Evolutionary conservation across 192 early-diverging fungal genomes (phyloP).

Genomic region (Dissophora ornata): DNA sequence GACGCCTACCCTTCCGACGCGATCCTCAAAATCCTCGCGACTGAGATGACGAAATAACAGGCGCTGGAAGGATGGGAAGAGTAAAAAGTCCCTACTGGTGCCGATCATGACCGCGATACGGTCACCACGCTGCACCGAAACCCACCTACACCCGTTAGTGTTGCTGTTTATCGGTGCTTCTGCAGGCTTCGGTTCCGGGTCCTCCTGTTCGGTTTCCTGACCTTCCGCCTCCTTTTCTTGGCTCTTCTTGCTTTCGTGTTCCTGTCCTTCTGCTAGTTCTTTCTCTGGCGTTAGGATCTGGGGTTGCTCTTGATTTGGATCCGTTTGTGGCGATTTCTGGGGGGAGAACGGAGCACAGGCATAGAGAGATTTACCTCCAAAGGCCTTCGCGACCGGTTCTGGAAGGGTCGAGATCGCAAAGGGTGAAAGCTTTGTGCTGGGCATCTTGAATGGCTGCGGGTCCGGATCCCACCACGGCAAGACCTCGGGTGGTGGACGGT

Average conservation of each 20-base stretch:
- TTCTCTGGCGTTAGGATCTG: not conserved
- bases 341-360: not conserved
- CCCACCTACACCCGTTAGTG: constrained; percentile 40
- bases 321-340: not conserved
- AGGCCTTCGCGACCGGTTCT: constrained; percentile 19
- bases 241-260: not conserved
- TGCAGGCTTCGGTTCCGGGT: not conserved
- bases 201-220: not conserved
- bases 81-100: constrained; percentile 39
- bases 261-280: not conserved
- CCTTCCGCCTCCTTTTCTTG: not conserved
- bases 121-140: constrained; percentile 23
- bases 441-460: constrained; percentile 41
- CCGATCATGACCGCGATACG: constrained; percentile 52
- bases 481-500: not conserved
- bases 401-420: constrained; percentile 47
- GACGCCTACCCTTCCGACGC: constrained; percentile 10
- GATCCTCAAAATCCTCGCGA: constrained; percentile 48
- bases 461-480: constrained; percentile 51
- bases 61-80: constrained; percentile 49
- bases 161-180: not conserved
- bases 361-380: constrained; percentile 38
- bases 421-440: constrained; percentile 34
- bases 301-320: too few relatives aligned
- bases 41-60: constrained; percentile 44